Percentiles rank a stretch among this genome's conserved stretches.
These are phyloP conservation scores for Sugiyamaella japonica DNA, from an alignment of 1,139 yeast genomes.

Conservation along the genomic window DNA sequence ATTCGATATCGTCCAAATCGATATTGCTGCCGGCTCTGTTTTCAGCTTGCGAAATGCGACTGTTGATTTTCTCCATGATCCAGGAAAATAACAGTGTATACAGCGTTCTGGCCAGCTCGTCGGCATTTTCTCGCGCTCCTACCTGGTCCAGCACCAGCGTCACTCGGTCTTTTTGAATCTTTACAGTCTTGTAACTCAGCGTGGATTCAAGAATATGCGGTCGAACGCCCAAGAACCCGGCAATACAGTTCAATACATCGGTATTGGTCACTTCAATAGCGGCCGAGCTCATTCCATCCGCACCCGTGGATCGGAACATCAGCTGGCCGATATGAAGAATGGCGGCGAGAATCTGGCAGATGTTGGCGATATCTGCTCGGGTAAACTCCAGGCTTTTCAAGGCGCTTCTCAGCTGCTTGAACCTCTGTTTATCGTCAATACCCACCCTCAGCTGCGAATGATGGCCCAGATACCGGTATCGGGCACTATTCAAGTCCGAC, in stretches of 20 bases:
- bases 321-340: conserved; percentile 46
- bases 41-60: conserved; percentile 38
- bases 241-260: conserved; percentile 41
- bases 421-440: conserved; percentile 42
- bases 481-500: conserved; percentile 33
- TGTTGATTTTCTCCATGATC: conserved; percentile 44
- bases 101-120: conserved; percentile 45
- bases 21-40: conserved; percentile 10
- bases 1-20: conserved; percentile 15
- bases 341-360: conserved; percentile 47
- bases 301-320: conserved; percentile 39
- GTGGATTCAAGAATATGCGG: conserved; percentile 43
- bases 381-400: conserved; percentile 42
- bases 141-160: conserved; percentile 44
- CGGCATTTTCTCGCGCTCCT: conserved; percentile 48
- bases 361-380: conserved; percentile 46
- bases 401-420: conserved; percentile 42
- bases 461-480: conserved; percentile 46
- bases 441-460: conserved; percentile 44
- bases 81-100: conserved; percentile 45
- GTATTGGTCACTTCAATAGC: conserved; percentile 44
- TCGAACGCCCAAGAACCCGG: conserved; percentile 45
- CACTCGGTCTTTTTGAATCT: conserved; percentile 43
- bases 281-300: conserved; percentile 40
- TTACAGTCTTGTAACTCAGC: conserved; percentile 43